Base-by-base conservation (phyloP, 345 rosid genomes). In the Lepidium sativum region DNA sequence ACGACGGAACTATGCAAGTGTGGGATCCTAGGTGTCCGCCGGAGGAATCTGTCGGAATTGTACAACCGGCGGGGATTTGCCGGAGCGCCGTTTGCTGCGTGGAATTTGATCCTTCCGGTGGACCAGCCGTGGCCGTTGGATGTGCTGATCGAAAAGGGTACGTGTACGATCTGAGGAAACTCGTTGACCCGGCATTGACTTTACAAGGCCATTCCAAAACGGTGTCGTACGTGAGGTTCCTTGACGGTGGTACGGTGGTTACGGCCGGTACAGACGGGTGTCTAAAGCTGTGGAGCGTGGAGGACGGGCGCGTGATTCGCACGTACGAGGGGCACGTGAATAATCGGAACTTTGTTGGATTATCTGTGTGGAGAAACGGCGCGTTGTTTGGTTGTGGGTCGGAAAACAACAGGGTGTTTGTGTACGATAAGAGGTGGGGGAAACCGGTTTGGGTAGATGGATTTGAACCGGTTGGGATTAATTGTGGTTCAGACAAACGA, bases 331-430 rank as follows among this genome's bases (percentile, higher is more conserved):
- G 98, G 11, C 98, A 89, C 50, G 80, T 83, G 47, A 92, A 92
- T 54, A 67, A 23, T 7, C 69, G 89, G 52, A 92, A 81, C 71
- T 92, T 92, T 38, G 89, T 92, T 8, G 98, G 98, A 71, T 53
- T 92, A 54, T 92, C 98, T 1, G 88, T 80, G 6, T 85, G 91
- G 92, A 78, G 86, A 49, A 75, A 81, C 20, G 96, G 91, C 0
- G 89, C 92, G 8, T 55, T 92, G 54, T 40, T 92, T 8, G 85
- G 89, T 0, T 92, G 98, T 15, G 97, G 98, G 3, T 92, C 98
- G 8, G 98, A 92, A 47, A 81, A 78, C 64, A 86, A 92, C 70
- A 77, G 68, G 70, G 94, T 89, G 58, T 84, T 84, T 32, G 89
- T 92, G 27, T 92, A 92, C 13, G 98, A 92, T 37, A 83, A 32